Conservation (phyloP, 345 rosid genomes). For the Balakata baccata region DNA sequence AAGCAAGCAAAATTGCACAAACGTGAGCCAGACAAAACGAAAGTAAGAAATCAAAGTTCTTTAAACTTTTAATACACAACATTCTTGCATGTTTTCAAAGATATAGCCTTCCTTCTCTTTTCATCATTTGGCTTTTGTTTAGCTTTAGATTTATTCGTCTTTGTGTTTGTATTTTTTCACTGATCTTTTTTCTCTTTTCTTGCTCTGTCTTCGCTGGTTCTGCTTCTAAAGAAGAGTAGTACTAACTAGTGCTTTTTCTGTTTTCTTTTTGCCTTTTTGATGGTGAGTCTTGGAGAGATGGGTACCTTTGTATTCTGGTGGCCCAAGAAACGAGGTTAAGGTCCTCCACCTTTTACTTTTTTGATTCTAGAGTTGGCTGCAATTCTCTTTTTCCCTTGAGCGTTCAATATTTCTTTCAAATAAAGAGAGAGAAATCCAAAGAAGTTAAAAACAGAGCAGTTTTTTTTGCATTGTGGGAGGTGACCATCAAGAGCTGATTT, state of each 20-base stretch:
- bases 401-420: constrained; percentile 22
- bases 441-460: constrained; percentile 4
- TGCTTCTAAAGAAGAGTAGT: neutral
- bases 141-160: constrained; percentile 5
- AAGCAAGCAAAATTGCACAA: neutral
- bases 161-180: constrained; percentile 2
- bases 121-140: neutral
- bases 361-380: constrained; percentile 12
- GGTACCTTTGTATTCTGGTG: constrained; percentile 15
- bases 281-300: neutral
- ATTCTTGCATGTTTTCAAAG: no score
- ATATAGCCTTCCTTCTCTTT: neutral
- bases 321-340: constrained; percentile 43
- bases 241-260: neutral
- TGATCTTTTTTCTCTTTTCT: neutral
- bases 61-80: neutral
- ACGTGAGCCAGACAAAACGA: constrained; percentile 6
- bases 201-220: neutral
- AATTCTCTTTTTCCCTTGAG: constrained; percentile 27
- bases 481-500: constrained; percentile 25
- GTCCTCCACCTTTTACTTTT: constrained; percentile 16
- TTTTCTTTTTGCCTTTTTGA: neutral
- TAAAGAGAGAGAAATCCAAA: neutral
- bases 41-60: neutral
- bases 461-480: constrained; percentile 27